Percentiles rank a stretch among this genome's conserved stretches.
Evolutionary conservation across 2,329 filamentous ascomycete species (phyloP).

Genomic region (Microsporum ferrugineum): DNA sequence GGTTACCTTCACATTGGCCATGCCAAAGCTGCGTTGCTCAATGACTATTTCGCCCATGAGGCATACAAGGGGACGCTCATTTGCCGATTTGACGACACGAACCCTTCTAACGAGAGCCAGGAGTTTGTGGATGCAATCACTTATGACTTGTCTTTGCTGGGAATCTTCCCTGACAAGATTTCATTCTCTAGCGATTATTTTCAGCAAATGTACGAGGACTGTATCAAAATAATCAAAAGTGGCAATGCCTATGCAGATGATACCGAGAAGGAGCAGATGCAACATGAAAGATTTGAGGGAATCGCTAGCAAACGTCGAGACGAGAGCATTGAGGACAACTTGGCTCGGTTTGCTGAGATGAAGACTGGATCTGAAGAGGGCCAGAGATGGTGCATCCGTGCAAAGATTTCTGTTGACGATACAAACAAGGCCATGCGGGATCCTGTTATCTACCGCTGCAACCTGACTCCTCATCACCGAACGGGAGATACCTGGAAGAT

Average conservation of each 20-base stretch:
- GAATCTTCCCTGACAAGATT: slow-evolving; percentile 74
- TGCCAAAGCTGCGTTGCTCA: slow-evolving; percentile 83
- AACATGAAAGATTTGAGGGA: slow-evolving; percentile 70
- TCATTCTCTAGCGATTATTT: slow-evolving; percentile 96
- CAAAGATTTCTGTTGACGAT: slow-evolving; percentile 83
- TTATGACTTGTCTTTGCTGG: slow-evolving; percentile 82
- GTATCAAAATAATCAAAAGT: slow-evolving; percentile 69
- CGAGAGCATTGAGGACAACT: slow-evolving; percentile 65
- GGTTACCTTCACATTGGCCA: slow-evolving; percentile 50
- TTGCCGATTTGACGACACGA: slow-evolving; percentile 92
- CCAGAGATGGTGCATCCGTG: slow-evolving; percentile 77
- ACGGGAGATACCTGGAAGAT: slow-evolving; percentile 55
- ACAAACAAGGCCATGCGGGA: slow-evolving; percentile 94
- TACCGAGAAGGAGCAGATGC: slow-evolving; percentile 81
- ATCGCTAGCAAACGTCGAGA: slow-evolving; percentile 73
- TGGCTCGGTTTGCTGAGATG: slow-evolving; percentile 87
- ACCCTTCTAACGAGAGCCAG: slow-evolving; percentile 92
- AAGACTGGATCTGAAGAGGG: slow-evolving; percentile 72
- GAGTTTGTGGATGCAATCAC: slow-evolving; percentile 92
- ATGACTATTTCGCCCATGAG: slow-evolving; percentile 93
- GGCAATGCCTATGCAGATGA: slow-evolving; percentile 92
- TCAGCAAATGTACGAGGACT: slow-evolving; percentile 77
- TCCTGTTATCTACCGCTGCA: slow-evolving; percentile 95
- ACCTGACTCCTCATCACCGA: slow-evolving; percentile 52
- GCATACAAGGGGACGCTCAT: slow-evolving; percentile 85